Percentiles rank a stretch among this genome's conserved stretches.
Conservation (phyloP, 495 filamentous ascomycete genomes). For the Neurospora sp. region DNA sequence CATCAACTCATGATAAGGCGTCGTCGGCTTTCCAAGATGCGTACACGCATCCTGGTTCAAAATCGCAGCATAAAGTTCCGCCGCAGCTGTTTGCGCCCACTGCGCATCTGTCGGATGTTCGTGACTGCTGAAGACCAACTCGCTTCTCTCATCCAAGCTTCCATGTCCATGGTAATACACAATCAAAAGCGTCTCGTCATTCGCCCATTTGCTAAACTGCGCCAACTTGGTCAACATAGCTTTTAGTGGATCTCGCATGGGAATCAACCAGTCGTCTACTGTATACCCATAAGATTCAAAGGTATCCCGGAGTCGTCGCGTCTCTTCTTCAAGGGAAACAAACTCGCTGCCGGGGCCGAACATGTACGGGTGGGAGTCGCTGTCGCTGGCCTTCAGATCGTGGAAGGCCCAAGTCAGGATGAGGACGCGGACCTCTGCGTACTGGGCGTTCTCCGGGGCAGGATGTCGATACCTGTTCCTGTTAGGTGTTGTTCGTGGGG, state of each 20-base stretch:
- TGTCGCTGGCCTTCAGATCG: slow-evolving; percentile 15
- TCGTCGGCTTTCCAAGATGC: slow-evolving; percentile 6
- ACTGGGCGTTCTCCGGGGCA: slow-evolving; percentile 6
- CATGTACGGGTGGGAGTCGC: slow-evolving; percentile 9
- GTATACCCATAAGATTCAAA: slow-evolving; percentile 18
- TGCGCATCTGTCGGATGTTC: slow-evolving; percentile 22
- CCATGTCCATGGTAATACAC: slow-evolving; percentile 28
- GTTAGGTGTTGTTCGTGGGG: slow-evolving; percentile 7
- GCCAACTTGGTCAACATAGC: slow-evolving; percentile 5
- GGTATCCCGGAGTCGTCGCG: slow-evolving; percentile 16
- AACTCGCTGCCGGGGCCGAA: slow-evolving; percentile 15
- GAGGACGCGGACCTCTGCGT: slow-evolving; percentile 19
- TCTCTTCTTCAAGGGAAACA: slow-evolving; percentile 25
- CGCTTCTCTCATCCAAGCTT: slow-evolving; percentile 21
- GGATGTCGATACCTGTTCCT: background rate
- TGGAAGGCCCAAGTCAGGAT: slow-evolving; percentile 27
- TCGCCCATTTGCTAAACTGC: slow-evolving; percentile 16
- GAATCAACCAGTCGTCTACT: slow-evolving; percentile 20
- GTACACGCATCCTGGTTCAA: slow-evolving; percentile 8
- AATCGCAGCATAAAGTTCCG: slow-evolving; percentile 23
- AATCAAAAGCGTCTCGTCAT: slow-evolving; percentile 22
- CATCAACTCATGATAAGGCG: slow-evolving; percentile 8
- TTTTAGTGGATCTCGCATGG: slow-evolving; percentile 17
- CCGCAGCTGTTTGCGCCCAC: slow-evolving; percentile 21
- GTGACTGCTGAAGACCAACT: slow-evolving; percentile 27